phyloP scores from a whole-genome alignment of 1,139 yeast genomes.

The Lipomyces yarrowii region DNA sequence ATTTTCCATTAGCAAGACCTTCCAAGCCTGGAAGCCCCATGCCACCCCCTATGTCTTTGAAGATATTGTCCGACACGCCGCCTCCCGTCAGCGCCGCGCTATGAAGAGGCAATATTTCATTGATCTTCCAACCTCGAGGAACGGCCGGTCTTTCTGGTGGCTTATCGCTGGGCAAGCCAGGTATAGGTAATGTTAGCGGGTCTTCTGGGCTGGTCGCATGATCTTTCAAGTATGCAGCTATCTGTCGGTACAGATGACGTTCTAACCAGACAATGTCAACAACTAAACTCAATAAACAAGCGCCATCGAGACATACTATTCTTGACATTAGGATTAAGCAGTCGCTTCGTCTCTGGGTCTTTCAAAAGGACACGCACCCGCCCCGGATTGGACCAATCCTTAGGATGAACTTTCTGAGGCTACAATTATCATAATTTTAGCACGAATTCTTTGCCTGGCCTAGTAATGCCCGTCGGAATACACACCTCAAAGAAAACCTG shows the following conservation, averaged over 20 bases:
- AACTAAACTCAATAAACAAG: background rate
- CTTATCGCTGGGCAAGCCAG: slow-evolving; percentile 52
- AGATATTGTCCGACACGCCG: slow-evolving; percentile 74
- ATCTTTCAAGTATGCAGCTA: slow-evolving; percentile 62
- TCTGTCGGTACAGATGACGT: slow-evolving; percentile 62
- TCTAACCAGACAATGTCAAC: slow-evolving; percentile 46
- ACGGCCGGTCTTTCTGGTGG: slow-evolving; percentile 67
- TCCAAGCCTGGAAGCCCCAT: slow-evolving; percentile 29
- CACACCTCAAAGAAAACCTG: slow-evolving; percentile 45
- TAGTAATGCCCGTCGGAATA: slow-evolving; percentile 46
- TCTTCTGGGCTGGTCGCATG: slow-evolving; percentile 75
- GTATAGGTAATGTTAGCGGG: slow-evolving; percentile 63
- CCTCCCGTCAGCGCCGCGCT: slow-evolving; percentile 79
- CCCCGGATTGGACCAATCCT: slow-evolving; percentile 97
- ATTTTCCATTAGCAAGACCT: slow-evolving; percentile 23
- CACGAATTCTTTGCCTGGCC: slow-evolving; percentile 39
- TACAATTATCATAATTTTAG: slow-evolving; percentile 51
- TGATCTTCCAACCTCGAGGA: slow-evolving; percentile 85
- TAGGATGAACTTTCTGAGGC: slow-evolving; percentile 89
- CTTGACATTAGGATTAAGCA: slow-evolving; percentile 24
- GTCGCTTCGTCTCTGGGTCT: slow-evolving; percentile 35
- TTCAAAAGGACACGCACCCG: slow-evolving; percentile 75
- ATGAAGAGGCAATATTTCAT: slow-evolving; percentile 81
- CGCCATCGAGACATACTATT: slow-evolving; percentile 22
- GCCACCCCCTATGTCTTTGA: slow-evolving; percentile 51